Base-by-base conservation (phyloP, 306 rosid genomes). In the Ammopiptanthus mongolicus region DNA sequence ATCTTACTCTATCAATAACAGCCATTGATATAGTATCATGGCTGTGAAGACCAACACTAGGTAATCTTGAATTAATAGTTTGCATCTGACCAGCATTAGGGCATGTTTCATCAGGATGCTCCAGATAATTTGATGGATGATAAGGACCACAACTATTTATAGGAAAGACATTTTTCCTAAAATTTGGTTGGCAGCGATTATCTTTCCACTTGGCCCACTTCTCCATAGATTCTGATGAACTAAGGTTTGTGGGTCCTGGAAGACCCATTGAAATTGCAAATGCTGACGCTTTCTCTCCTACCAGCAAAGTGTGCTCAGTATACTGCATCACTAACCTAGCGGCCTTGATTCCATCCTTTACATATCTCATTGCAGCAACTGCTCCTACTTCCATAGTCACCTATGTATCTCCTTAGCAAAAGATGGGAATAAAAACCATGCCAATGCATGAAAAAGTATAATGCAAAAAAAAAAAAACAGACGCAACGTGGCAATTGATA, bases 361-460 rank as follows among this genome's bases (percentile, higher is more conserved):
- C 88, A 36, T 87, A 91, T 84, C 97, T 86, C 98, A 95, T 91
- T 67, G 96, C 91, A 37, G 91, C 98, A 23, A 95, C 95, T 59
- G 98, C 97, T 82, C 97, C 98, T 50, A 89, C 98, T 86, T 91
- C 98, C 98, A 95, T 95, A 0, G 97, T 95, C 77, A 77, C 88
- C 98, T 95, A 81, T 57, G 78, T 57, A 87, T 78, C 71, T 82
- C 89, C 98, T 88, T 93, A 59, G 76, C 82, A 80, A 81, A 77
- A 85, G 46, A 83, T 48, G 28, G 23, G 80, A 78, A 75, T 36
- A 39, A 73, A 69, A 74, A 47, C 82, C 86, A 78, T 79, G 66
- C 63, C 19, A 57, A 63, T 21, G 74, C 18, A 69, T 37, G 53
- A 46, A 29, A 28, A 41, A 8, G 57, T 52, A 51, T 34, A 65